A percentile compares a stretch with the other conserved stretches of the same genome.
phyloP scores from a whole-genome alignment of 1,139 yeast genomes.

The Hansenula sp. region DNA sequence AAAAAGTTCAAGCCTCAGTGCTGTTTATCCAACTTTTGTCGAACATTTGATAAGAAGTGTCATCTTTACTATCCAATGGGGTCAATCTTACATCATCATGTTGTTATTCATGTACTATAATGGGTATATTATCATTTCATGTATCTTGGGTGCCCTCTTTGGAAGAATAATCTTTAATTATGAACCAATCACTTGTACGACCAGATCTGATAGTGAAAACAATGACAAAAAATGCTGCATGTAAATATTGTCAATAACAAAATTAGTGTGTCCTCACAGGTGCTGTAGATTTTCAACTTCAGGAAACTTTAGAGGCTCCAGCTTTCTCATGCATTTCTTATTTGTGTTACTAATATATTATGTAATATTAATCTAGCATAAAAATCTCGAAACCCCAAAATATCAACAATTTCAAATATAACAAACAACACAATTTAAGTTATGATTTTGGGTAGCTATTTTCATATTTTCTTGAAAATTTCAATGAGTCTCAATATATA shows the following conservation, averaged over 20 bases:
- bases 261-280: no score
- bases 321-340: no score
- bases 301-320: no score
- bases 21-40: conserved; percentile 34
- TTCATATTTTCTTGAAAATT: no score
- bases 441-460: no score
- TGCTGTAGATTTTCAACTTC: no score
- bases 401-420: no score
- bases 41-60: conserved; percentile 49
- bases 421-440: no score
- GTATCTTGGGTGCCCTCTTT: conserved; percentile 57
- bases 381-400: no score
- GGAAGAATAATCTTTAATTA: conserved; percentile 51
- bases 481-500: no score
- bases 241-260: conserved; percentile 13
- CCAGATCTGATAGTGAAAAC: conserved; percentile 25
- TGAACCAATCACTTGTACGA: conserved; percentile 35
- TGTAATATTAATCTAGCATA: no score
- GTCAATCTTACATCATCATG: conserved; percentile 62
- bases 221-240: conserved; percentile 27
- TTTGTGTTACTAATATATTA: not conserved
- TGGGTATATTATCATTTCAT: conserved; percentile 61
- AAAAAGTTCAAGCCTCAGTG: conserved; percentile 12
- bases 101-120: conserved; percentile 71
- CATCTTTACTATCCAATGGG: conserved; percentile 57